Evolutionary conservation across 2,329 filamentous ascomycete species (phyloP).

Genomic region (Colletotrichum trifolii): DNA sequence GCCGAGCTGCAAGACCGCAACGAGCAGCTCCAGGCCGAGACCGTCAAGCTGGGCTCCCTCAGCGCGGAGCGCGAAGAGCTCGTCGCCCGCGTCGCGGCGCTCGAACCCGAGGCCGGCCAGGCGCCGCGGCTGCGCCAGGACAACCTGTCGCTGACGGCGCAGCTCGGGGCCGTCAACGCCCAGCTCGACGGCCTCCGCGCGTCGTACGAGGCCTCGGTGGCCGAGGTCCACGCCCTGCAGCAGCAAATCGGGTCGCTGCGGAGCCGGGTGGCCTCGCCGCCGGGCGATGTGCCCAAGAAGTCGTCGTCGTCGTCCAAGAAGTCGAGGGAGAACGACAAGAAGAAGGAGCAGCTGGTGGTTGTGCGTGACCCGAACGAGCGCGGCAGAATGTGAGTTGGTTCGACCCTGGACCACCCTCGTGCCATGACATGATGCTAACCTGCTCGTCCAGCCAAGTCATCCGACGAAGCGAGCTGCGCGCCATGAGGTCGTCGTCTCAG

Average conservation of each 20-base stretch:
- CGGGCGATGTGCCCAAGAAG: slow-evolving; percentile 26
- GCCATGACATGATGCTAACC: slow-evolving; percentile 11
- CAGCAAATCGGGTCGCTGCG: slow-evolving; percentile 33
- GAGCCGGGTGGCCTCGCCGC: slow-evolving; percentile 27
- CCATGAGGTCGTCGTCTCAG: slow-evolving; percentile 30
- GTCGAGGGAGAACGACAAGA: slow-evolving; percentile 36
- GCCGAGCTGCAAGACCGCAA: slow-evolving; percentile 36
- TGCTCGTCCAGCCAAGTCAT: slow-evolving; percentile 30
- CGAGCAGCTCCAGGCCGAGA: slow-evolving; percentile 32
- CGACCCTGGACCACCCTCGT: not conserved
- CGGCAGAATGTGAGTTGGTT: slow-evolving; percentile 33
- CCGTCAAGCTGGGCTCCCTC: slow-evolving; percentile 26
- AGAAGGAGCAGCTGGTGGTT: slow-evolving; percentile 37
- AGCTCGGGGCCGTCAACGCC: slow-evolving; percentile 33
- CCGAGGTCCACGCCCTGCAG: slow-evolving; percentile 29
- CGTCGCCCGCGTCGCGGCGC: slow-evolving; percentile 15
- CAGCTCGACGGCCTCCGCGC: slow-evolving; percentile 34
- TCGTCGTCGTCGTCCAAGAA: slow-evolving; percentile 15
- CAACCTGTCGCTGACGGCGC: slow-evolving; percentile 26
- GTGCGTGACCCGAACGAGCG: slow-evolving; percentile 36
- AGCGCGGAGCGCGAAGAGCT: slow-evolving; percentile 34
- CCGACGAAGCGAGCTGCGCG: slow-evolving; percentile 34
- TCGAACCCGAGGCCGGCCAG: slow-evolving; percentile 28
- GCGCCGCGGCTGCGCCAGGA: slow-evolving; percentile 32
- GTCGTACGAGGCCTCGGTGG: slow-evolving; percentile 30